Conservation (phyloP, 495 filamentous ascomycete species). For the Symbiotaphrina buchneri region DNA sequence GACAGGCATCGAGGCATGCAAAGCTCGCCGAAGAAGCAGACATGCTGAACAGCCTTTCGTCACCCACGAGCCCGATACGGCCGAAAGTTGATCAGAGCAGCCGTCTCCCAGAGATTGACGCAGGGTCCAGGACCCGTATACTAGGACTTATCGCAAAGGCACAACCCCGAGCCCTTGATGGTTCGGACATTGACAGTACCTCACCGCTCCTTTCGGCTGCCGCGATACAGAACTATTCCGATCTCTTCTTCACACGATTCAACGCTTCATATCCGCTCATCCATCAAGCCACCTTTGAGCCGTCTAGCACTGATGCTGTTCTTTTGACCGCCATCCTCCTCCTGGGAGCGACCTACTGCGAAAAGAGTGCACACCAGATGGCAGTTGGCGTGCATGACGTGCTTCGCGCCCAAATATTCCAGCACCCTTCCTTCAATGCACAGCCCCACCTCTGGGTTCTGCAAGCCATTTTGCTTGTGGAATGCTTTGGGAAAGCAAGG, state of each 20-base stretch:
- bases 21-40: too few species aligned
- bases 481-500: conserved; percentile 32
- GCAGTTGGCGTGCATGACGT: conserved; percentile 19
- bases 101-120: conserved; percentile 13
- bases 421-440: conserved; percentile 20
- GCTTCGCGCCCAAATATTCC: conserved; percentile 20
- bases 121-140: conserved; percentile 20
- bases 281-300: neutral
- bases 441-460: conserved; percentile 29
- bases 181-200: conserved; percentile 15
- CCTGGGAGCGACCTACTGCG: neutral
- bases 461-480: conserved; percentile 32
- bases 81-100: neutral
- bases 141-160: conserved; percentile 42
- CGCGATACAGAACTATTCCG: neutral
- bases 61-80: neutral
- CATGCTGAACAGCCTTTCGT: too few species aligned
- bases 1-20: too few species aligned
- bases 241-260: neutral
- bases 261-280: neutral
- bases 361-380: neutral
- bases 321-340: neutral
- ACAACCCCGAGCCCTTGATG: conserved; percentile 56
- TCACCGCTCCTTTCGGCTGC: conserved; percentile 11
- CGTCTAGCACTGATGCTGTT: neutral